A percentile compares a stretch with the other conserved stretches of the same genome.
These are phyloP conservation scores for Metarhizium album DNA, from an alignment of 2,329 filamentous ascomycete species.

Conservation along the genomic window DNA sequence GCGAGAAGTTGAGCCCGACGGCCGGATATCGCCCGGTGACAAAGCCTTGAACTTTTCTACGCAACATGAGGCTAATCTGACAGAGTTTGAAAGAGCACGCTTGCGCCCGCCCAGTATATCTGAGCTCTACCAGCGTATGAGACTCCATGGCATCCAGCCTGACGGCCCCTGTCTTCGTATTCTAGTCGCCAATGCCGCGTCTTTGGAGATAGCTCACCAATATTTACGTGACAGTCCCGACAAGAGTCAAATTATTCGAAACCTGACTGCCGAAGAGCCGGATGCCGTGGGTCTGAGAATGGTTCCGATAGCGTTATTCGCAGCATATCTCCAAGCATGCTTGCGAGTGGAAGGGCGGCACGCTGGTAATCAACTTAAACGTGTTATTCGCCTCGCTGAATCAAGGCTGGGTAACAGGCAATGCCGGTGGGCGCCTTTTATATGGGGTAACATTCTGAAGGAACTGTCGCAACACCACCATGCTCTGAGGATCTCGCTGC, in stretches of 20 bases:
- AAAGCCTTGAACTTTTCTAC: slow-evolving; percentile 35
- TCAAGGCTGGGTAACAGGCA: slow-evolving; percentile 13
- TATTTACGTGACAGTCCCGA: slow-evolving; percentile 38
- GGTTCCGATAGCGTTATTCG: slow-evolving; percentile 28
- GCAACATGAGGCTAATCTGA: slow-evolving; percentile 37
- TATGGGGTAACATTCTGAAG: slow-evolving; percentile 25
- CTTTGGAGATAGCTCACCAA: slow-evolving; percentile 32
- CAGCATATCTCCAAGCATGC: slow-evolving; percentile 35
- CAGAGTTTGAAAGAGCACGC: slow-evolving; percentile 54
- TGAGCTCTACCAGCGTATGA: slow-evolving; percentile 51
- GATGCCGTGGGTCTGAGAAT: slow-evolving; percentile 13
- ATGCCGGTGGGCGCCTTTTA: slow-evolving; percentile 17
- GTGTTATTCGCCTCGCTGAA: slow-evolving; percentile 20
- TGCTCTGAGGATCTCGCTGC: slow-evolving; percentile 16
- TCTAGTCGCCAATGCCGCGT: slow-evolving; percentile 42
- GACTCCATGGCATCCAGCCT: slow-evolving; percentile 34
- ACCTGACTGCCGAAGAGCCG: slow-evolving; percentile 14
- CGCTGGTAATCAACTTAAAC: slow-evolving; percentile 16
- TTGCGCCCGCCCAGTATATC: slow-evolving; percentile 47
- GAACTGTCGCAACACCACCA: slow-evolving; percentile 20
- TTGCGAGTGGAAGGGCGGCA: slow-evolving; percentile 12
- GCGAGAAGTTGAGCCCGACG: slow-evolving; percentile 16
- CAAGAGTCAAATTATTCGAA: slow-evolving; percentile 4
- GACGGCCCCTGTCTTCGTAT: slow-evolving; percentile 39
- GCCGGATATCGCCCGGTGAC: slow-evolving; percentile 45